Evolutionary conservation across 2,329 filamentous ascomycete species (phyloP), one percentile per base, ranked within the genome.

Genomic region (Fusarium liriodendri): DNA sequence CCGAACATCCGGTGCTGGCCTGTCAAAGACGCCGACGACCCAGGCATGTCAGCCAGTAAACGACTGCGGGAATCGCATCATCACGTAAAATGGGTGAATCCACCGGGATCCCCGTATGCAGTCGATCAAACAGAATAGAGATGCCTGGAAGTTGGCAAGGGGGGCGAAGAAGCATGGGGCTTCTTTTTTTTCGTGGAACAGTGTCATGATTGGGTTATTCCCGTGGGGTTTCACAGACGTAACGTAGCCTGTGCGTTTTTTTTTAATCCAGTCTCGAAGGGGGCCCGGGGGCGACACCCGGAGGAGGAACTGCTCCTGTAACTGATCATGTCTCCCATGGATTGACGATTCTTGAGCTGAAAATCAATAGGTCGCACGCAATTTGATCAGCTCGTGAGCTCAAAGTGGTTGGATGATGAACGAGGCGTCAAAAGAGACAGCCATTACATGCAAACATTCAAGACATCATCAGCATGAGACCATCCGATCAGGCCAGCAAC

Each of bases 1-100:
- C 76, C 76, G 76, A 71, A 78, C 67, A 69, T 75, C 76, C 76
- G 76, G 66, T 60, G 33, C 55, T 69, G 55, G 55, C 70, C 69
- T 67, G 57, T 73, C 60, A 76, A 76, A 58, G 67, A 66, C 67
- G 57, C 71, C 72, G 75, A 75, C 71, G 64, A 67, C 73, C 64
- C 73, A 76, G 66, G 71, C 65, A 67, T 50, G 59, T 71, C 62
- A 67, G 63, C 67, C 62, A 63, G 58, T 68, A 66, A 54, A 64
- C 57, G 45, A 37, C 33, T 32, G 25, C 61, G 62, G 72, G 22
- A 25, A 66, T 76, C 38, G 62, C 66, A 76, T 75, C 75, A 67
- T 69, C 71, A 61, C 62, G 59, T 42, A 58, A 60, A 58, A 60
- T 29, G 35, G 50, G 27, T 32, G 52, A 69, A 58, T 62, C 57